phyloP scores from a whole-genome alignment of 345 rosid species.

The Aegle marmelos region DNA sequence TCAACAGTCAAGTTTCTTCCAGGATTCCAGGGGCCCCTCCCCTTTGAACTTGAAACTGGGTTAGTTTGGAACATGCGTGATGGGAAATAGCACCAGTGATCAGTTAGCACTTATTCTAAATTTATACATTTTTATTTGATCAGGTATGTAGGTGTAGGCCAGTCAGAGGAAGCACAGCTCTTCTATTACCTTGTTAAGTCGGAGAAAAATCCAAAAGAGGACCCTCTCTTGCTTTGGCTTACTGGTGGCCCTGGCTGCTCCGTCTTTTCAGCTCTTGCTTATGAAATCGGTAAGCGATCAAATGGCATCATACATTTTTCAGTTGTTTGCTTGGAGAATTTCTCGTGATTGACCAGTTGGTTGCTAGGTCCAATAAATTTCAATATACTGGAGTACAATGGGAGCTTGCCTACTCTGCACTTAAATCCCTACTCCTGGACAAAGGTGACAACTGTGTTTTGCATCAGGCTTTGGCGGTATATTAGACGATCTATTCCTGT shows the following conservation, averaged over 20 bases:
- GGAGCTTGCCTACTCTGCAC: constrained; percentile 60
- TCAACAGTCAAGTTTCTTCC: constrained; percentile 50
- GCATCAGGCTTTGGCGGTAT: neutral
- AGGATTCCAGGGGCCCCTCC: constrained; percentile 64
- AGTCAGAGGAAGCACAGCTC: constrained; percentile 42
- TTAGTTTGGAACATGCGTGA: constrained; percentile 7
- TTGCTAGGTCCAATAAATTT: constrained; percentile 61
- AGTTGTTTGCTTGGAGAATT: neutral
- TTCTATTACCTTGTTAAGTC: constrained; percentile 67
- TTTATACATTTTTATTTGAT: neutral
- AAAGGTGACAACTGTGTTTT: constrained; percentile 30
- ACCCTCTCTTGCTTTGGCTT: constrained; percentile 72
- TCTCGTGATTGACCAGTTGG: neutral
- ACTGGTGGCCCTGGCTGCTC: constrained; percentile 83
- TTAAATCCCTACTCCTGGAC: constrained; percentile 70
- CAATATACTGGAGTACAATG: constrained; percentile 52
- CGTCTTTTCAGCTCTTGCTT: constrained; percentile 37
- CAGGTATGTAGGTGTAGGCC: constrained; percentile 62
- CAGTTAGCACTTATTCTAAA: no score
- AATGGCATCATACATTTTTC: neutral
- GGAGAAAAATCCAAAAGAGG: constrained; percentile 44
- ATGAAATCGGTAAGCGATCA: constrained; percentile 44
- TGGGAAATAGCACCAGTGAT: no score
- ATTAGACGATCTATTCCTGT: neutral
- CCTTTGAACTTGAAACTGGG: constrained; percentile 76